phyloP scores from a whole-genome alignment of 2,329 filamentous ascomycete species.

The Xylaria arbuscula region DNA sequence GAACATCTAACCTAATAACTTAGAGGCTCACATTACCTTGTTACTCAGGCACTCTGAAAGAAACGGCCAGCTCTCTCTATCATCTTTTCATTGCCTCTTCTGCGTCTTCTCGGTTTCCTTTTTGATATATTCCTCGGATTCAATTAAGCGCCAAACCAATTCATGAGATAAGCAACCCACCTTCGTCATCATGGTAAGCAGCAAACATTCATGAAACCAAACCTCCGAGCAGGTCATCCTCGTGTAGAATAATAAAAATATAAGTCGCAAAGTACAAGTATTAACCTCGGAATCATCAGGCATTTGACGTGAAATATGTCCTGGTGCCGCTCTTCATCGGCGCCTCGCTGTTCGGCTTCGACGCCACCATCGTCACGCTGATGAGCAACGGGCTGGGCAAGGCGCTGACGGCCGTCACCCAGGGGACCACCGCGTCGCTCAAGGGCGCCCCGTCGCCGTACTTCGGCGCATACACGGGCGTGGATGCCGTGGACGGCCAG shows the following conservation, averaged over 20 bases:
- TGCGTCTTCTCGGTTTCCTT: no score
- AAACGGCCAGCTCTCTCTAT: not conserved
- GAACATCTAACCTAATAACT: not conserved
- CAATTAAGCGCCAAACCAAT: not conserved
- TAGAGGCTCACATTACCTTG: not conserved
- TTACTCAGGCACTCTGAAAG: not conserved
- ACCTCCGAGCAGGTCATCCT: not conserved
- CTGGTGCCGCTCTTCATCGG: constrained; percentile 43
- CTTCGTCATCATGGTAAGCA: constrained; percentile 33
- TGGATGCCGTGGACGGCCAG: constrained; percentile 38
- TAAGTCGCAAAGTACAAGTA: not conserved
- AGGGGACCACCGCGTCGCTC: constrained; percentile 29
- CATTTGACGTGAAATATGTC: constrained; percentile 37
- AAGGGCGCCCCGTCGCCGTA: constrained; percentile 43
- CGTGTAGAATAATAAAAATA: not conserved
- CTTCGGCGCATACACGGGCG: constrained; percentile 39
- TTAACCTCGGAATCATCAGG: constrained; percentile 16
- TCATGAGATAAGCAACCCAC: constrained; percentile 16
- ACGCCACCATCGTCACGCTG: constrained; percentile 35
- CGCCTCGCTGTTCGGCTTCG: constrained; percentile 42
- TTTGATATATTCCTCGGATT: not conserved
- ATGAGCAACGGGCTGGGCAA: constrained; percentile 37
- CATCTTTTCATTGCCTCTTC: not conserved
- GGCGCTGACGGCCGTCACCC: constrained; percentile 23
- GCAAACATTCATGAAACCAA: not conserved